Evolutionary conservation across 805 yeast species (phyloP).

Genomic region (Kregervanrija fluxuum): DNA sequence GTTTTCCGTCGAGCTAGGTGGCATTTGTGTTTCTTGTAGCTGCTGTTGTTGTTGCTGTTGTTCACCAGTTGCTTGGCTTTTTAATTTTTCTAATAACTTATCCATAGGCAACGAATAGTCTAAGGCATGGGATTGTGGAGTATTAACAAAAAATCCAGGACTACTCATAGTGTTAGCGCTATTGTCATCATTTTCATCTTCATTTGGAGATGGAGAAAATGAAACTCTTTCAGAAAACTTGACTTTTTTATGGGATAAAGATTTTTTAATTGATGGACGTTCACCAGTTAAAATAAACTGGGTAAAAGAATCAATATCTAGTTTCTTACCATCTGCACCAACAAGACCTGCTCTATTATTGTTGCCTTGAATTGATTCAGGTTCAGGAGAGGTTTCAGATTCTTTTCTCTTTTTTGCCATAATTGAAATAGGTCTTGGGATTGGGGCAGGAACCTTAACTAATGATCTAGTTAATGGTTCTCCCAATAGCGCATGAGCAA

Average conservation of each 20-base stretch:
- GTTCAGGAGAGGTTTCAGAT: conserved; percentile 16
- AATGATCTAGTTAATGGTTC: conserved; percentile 45
- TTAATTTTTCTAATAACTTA: conserved; percentile 47
- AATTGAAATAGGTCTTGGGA: conserved; percentile 78
- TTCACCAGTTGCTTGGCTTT: conserved; percentile 15
- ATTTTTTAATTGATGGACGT: conserved; percentile 40
- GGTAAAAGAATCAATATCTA: conserved; percentile 83
- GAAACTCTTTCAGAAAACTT: conserved; percentile 65
- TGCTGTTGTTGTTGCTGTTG: conserved; percentile 2
- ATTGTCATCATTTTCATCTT: conserved; percentile 2
- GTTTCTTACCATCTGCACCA: conserved; percentile 26
- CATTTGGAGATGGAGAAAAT: conserved; percentile 22
- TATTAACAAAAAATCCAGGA: neutral
- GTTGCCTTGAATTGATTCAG: conserved; percentile 5
- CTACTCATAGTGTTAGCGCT: neutral
- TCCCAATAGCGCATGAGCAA: conserved; percentile 58
- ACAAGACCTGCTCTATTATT: conserved; percentile 5
- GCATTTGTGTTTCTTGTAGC: conserved; percentile 8
- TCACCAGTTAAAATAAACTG: conserved; percentile 78
- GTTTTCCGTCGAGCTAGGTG: conserved; percentile 34
- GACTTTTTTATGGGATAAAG: conserved; percentile 45
- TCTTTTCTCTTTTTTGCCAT: conserved; percentile 48
- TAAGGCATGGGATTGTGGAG: conserved; percentile 24
- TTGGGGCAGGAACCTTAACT: conserved; percentile 50
- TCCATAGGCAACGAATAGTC: conserved; percentile 75